Evolutionary conservation across 108 stramenopile genomes (phyloP), one percentile per base, ranked within the genome.

Genomic region (Conticribra weissflogii): DNA sequence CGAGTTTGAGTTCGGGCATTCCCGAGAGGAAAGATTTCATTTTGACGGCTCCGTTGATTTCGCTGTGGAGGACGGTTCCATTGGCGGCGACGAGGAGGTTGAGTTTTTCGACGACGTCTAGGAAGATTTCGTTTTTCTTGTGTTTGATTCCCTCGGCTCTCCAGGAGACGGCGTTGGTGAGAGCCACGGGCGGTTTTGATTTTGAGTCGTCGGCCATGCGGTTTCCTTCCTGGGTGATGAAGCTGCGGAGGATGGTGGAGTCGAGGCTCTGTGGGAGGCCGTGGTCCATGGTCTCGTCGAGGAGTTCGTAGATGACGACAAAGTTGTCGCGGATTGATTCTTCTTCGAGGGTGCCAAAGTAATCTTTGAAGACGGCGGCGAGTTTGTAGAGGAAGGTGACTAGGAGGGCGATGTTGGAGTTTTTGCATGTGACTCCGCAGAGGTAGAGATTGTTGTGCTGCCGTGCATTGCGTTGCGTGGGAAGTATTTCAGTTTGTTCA

Each of bases 201-300:
- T 83, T 87, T 54, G 77, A 78, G 66, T 86, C 83, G 46, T 87
- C 92, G 25, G 95, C 84, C 90, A 96, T 91, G 28, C 97, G 90
- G 61, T 97, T 97, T 27, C 96, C 94, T 49, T 95, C 84, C 67
- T 97, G 96, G 23, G 97, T 97, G 59, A 98, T 98, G 81, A 95
- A 98, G 63, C 88, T 81, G 53, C 93, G 83, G 22, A 98, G 78
- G 63, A 97, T 96, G 30, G 85, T 95, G 31, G 82, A 84, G 71
- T 95, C 94, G 3, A 95, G 72, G 31, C 82, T 82, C 81, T 99
- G 99, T 12, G 99, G 99, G 83, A 98, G 84, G 7, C 99, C 99
- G 59, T 98, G 97, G 74, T 99, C 99, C 98, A 98, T 98, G 30
- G 98, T 98, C 81, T 99, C 99, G 70, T 99, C 99, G 44, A 99